Evolutionary conservation across 2,329 filamentous ascomycete genomes (phyloP), one percentile per base, ranked within the genome.

Genomic region (Lachnellula subtilissima): DNA sequence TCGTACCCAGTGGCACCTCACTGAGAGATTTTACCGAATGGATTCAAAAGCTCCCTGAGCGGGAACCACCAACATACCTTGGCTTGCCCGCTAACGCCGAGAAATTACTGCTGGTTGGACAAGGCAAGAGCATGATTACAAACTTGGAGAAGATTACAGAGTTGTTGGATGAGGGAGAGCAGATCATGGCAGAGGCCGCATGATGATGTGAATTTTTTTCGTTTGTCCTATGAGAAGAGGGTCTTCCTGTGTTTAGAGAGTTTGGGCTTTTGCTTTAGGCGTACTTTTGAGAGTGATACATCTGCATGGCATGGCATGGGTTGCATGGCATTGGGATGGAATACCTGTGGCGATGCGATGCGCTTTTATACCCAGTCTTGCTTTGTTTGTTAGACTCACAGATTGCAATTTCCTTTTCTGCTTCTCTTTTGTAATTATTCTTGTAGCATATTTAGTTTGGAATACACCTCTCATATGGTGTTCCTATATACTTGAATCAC

Each of bases 51-150:
- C 78, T 99, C 59, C 94, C 94, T 0, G 94, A 99, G 79, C 85
- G 94, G 66, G 94, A 99, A 73, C 95, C 95, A 28, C 94, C 94
- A 4, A 96, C 91, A 0, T 99, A 96, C 70, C 79, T 99, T 15
- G 95, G 94, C 22, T 74, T 99, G 64, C 94, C 94, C 37, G 90
- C 91, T 28, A 97, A 99, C 71, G 94, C 94, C 19, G 94, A 99
- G 84, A 99, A 97, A 75, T 71, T 99, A 70, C 74, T 99, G 65
- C 80, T 99, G 35, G 89, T 96, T 14, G 92, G 90, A 2, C 85
- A 96, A 67, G 95, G 93, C 45, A 83, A 84, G 69, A 89, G 87
- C 67, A 86, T 97, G 82, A 86, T 97, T 66, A 82, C 81, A 61
- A 92, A 97, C 72, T 67, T 97, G 71, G 86, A 87, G 69, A 89